Conservation (phyloP, 192 early-diverging fungal species). For the Mortierella hygrophila region DNA sequence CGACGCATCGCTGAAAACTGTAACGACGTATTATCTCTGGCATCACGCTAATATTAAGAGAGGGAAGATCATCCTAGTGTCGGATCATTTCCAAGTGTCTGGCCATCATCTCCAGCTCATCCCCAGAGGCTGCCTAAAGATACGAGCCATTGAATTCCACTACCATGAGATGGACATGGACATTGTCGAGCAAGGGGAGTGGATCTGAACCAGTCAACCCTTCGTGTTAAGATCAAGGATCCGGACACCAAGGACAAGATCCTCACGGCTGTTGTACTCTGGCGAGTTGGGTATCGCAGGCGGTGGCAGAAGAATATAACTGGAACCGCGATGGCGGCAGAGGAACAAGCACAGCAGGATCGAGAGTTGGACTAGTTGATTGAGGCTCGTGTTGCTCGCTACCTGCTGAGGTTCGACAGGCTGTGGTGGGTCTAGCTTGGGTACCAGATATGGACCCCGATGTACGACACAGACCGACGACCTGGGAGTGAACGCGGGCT, state of each 20-base stretch:
- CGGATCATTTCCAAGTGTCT: not conserved
- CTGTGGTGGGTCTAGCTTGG: constrained; percentile 13
- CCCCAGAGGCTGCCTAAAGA: not conserved
- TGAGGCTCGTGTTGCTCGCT: not conserved
- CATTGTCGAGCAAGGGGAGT: not conserved
- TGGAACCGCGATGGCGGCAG: not conserved
- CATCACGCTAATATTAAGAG: not conserved
- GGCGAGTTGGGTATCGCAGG: not conserved
- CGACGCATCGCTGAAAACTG: not conserved
- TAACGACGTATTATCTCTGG: not conserved
- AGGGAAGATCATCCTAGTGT: not conserved
- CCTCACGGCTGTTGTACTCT: not conserved
- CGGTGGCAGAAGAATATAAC: not conserved
- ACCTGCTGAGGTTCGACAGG: constrained; percentile 5
- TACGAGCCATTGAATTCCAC: not conserved
- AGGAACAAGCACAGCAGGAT: not conserved
- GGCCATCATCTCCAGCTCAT: not conserved
- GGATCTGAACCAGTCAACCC: not conserved
- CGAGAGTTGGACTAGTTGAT: not conserved
- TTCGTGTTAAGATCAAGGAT: not conserved
- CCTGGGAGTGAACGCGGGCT: too few species aligned
- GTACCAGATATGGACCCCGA: not conserved
- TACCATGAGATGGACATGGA: constrained; percentile 23
- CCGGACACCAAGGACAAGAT: constrained; percentile 9
- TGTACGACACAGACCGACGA: too few species aligned